Conservation (phyloP, 148 eudicot species). For the Bassia scoparia region DNA sequence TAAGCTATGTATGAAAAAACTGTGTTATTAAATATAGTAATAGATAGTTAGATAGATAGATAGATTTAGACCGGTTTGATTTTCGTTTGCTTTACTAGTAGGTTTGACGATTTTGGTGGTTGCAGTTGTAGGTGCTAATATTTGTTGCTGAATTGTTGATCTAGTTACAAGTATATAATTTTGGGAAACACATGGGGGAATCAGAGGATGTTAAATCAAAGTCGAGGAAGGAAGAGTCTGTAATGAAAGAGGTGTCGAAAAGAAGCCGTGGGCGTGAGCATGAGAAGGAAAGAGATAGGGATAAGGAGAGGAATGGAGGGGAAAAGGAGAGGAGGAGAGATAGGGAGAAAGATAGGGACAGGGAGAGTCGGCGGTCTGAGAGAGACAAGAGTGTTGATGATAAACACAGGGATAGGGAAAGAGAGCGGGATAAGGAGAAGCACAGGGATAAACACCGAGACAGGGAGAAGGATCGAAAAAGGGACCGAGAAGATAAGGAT, state of each 20-base stretch:
- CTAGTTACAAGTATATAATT: not conserved
- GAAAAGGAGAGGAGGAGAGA: too few relatives aligned
- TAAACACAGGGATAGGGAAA: constrained; percentile 32
- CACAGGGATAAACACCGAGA: constrained; percentile 29
- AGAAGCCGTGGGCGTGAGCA: constrained; percentile 29
- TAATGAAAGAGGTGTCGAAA: constrained; percentile 32
- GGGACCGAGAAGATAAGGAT: constrained; percentile 14
- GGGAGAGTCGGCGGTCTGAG: constrained; percentile 30
- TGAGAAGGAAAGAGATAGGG: constrained; percentile 33
- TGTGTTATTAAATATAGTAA: too few relatives aligned
- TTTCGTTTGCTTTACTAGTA: too few relatives aligned
- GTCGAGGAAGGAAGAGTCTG: constrained; percentile 39
- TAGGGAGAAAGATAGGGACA: constrained; percentile 20
- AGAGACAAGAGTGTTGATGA: constrained; percentile 38
- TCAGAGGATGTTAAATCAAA: constrained; percentile 36
- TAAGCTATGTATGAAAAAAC: too few relatives aligned
- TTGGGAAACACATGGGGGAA: constrained; percentile 24
- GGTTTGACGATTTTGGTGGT: too few relatives aligned
- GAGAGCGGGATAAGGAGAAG: constrained; percentile 24
- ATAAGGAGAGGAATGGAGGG: constrained; percentile 25
- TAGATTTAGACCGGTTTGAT: too few relatives aligned
- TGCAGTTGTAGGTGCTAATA: not conserved
- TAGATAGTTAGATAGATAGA: too few relatives aligned
- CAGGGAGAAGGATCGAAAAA: constrained; percentile 29
- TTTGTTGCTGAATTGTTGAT: constrained; percentile 1